Conservation (phyloP, 441 rosid species). For the Syzygium syzygioides region DNA sequence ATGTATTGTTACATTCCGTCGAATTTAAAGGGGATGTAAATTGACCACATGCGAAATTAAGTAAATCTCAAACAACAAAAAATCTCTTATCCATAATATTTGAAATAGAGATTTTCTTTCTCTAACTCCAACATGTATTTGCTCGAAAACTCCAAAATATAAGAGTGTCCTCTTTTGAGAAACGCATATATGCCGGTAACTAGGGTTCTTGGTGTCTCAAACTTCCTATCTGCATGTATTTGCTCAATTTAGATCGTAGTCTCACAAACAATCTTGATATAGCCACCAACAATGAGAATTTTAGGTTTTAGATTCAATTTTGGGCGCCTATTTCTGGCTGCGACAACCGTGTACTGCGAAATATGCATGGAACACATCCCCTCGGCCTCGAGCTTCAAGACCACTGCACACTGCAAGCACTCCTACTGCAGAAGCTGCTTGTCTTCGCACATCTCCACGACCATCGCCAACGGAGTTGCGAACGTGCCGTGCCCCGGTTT, state of each 20-base stretch:
- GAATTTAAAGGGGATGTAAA: not conserved
- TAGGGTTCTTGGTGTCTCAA: not conserved
- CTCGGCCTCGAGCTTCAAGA: not conserved
- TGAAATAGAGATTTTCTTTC: not conserved
- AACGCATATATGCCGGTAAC: not conserved
- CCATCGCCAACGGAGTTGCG: not conserved
- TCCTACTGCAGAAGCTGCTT: constrained; percentile 23
- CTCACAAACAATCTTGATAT: too few species aligned
- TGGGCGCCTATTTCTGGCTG: not conserved
- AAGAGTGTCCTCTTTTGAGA: too few species aligned
- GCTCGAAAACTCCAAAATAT: too few species aligned
- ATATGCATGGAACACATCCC: not conserved
- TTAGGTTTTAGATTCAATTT: not conserved
- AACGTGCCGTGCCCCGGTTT: constrained; percentile 14
- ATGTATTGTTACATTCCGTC: accelerated
- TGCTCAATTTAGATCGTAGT: not conserved
- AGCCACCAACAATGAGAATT: not conserved
- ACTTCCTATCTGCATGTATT: not conserved
- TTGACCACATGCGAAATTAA: not conserved
- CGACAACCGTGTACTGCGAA: not conserved
- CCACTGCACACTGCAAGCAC: not conserved
- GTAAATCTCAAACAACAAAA: not conserved
- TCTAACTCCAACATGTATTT: not conserved
- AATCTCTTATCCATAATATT: not conserved
- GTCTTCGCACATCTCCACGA: constrained; percentile 1